These are phyloP conservation scores for Cocos nucifera DNA, from an alignment of 176 grass and related monocot genomes.

Conservation along the genomic window DNA sequence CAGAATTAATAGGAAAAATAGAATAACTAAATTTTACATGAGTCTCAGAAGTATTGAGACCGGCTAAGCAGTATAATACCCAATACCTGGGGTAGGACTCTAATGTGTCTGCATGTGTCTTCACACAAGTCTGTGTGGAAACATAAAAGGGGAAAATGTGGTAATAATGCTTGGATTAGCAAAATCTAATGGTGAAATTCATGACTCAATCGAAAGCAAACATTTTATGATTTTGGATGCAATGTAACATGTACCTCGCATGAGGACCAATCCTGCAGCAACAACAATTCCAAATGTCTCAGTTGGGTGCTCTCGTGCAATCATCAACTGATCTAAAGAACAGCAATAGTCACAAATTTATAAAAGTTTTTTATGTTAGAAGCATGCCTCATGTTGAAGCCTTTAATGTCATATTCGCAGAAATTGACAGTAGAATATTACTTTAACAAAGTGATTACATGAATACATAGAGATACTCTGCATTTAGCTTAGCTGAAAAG, in stretches of 20 bases:
- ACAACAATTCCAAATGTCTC: slow-evolving; percentile 64
- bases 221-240: background rate
- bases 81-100: too few relatives aligned
- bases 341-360: slow-evolving; percentile 19
- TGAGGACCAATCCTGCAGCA: slow-evolving; percentile 47
- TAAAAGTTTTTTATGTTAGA: background rate
- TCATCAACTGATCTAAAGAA: slow-evolving; percentile 40
- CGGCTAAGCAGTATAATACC: too few relatives aligned
- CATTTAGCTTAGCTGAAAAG: background rate
- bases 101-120: too few relatives aligned
- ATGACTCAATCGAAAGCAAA: background rate
- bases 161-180: too few relatives aligned
- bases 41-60: too few relatives aligned
- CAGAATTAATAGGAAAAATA: too few relatives aligned
- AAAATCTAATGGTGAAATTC: background rate
- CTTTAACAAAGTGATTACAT: background rate
- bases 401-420: background rate
- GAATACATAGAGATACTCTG: background rate
- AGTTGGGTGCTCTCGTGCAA: slow-evolving; percentile 58
- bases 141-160: too few relatives aligned
- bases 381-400: background rate
- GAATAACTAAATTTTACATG: too few relatives aligned
- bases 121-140: too few relatives aligned
- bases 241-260: slow-evolving; percentile 43
- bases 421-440: background rate